Conservation (phyloP, 352 stramenopile species). For the Pythium rhizo-oryzae region DNA sequence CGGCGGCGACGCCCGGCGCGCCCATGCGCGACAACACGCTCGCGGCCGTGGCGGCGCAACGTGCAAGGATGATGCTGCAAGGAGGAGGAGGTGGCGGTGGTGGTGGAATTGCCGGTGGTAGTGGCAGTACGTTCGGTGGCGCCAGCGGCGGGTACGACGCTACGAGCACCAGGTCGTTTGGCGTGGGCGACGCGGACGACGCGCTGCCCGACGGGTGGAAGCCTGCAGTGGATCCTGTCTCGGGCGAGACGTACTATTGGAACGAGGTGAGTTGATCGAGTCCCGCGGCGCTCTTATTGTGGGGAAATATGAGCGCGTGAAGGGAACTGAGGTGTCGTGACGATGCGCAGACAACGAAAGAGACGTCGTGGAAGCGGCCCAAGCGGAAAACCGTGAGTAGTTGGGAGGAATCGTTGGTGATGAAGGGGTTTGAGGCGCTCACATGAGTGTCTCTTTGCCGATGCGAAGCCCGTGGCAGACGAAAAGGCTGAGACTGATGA, state of each 20-base stretch:
- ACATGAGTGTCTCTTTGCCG: not conserved
- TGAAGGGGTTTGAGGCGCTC: not conserved
- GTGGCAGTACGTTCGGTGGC: not conserved
- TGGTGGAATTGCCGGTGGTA: not conserved
- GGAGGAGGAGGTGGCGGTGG: slow-evolving; percentile 17
- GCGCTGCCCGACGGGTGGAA: slow-evolving; percentile 54
- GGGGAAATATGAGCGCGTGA: not conserved
- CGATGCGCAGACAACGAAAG: slow-evolving; percentile 57
- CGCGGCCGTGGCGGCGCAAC: slow-evolving; percentile 51
- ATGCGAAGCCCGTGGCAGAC: not conserved
- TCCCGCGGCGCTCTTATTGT: no score
- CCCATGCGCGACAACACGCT: slow-evolving; percentile 74
- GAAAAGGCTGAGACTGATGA: not conserved
- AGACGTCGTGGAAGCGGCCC: slow-evolving; percentile 77
- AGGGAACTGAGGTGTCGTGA: not conserved
- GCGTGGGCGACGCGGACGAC: not conserved
- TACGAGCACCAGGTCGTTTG: not conserved
- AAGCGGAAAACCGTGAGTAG: slow-evolving; percentile 8
- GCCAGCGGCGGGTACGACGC: not conserved
- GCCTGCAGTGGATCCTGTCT: slow-evolving; percentile 46
- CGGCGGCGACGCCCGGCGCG: slow-evolving; percentile 1
- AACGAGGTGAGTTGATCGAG: slow-evolving; percentile 52
- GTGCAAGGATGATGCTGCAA: slow-evolving; percentile 48
- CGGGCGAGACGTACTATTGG: slow-evolving; percentile 77
- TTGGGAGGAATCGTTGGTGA: not conserved